Base-by-base conservation (phyloP, 352 stramenopile genomes). In the Globisporangium viniferum region DNA sequence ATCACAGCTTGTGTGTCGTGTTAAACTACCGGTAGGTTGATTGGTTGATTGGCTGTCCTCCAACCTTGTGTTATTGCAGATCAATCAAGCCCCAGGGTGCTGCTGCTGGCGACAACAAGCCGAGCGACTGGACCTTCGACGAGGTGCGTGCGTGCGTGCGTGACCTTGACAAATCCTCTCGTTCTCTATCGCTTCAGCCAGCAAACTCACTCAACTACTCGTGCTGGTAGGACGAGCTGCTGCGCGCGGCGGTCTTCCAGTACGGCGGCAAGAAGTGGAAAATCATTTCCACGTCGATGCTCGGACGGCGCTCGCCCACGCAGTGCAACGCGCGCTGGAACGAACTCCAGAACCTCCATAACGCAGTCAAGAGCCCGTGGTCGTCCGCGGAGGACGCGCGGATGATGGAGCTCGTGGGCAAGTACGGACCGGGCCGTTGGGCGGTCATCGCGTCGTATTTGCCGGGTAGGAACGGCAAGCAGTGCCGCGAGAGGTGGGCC, bases 401-500 rank as follows among this genome's bases (percentile, higher is more conserved):
- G 12, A 67, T 94, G 41, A 46, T 59, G 14, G 58, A 72, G 5
- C 57, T 89, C 0, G 83, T 94, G 4, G 36, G 41, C 1, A 49
- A 63, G 22, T 77, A 91, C 39, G 81, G 84, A 12, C 49, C 64
- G 0, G 73, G 73, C 15, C 78, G 79, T 35, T 95, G 88, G 88
- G 56, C 76, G 1, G 67, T 92, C 2, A 76, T 90, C 44, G 78
- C 88, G 9, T 86, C 79, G 1, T 74, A 84, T 48, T 59, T 95
- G n/a, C 73, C 72, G 4, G 81, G 77, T 20, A 79, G 88, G 2
- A 92, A 68, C 22, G 77, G 80, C 1, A 94, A 94, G 53, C 88
- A 95, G 60, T 94, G 84, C 27, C 79, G 88, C 5, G 86, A 93
- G 31, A 68, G 84, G 51, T 84, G 66, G 22, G n/a, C n/a, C n/a